A percentile compares a stretch with the other conserved stretches of the same genome.
phyloP scores from a whole-genome alignment of 148 eudicot species.

The Limonium bicolor region DNA sequence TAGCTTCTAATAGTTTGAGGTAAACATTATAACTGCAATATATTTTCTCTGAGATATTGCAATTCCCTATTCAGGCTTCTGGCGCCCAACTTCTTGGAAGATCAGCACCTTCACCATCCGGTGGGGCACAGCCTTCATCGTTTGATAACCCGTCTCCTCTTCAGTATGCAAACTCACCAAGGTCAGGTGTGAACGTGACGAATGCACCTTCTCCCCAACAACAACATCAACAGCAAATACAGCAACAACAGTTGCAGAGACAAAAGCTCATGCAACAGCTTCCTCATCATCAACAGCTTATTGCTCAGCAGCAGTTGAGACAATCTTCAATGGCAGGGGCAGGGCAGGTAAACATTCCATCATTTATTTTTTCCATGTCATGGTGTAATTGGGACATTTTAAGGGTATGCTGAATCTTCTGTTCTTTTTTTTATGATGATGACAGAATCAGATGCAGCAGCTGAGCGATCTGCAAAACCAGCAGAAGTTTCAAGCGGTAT shows the following conservation, averaged over 20 bases:
- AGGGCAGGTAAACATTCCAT: too few relatives aligned
- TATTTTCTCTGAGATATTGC: neutral
- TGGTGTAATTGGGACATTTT: too few relatives aligned
- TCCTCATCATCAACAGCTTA: slow-evolving; percentile 53
- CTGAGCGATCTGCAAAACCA: slow-evolving; percentile 60
- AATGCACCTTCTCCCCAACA: slow-evolving; percentile 82
- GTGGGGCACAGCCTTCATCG: slow-evolving; percentile 33
- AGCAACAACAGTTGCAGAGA: slow-evolving; percentile 49
- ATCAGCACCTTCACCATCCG: slow-evolving; percentile 83
- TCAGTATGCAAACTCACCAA: slow-evolving; percentile 85
- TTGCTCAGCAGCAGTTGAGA: too few relatives aligned
- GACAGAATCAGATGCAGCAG: slow-evolving; percentile 53
- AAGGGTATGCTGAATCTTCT: neutral
- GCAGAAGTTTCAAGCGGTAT: slow-evolving; percentile 57
- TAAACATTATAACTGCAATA: neutral
- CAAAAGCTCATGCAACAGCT: slow-evolving; percentile 74
- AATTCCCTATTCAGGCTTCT: slow-evolving; percentile 37
- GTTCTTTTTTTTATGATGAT: neutral
- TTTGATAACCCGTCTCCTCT: slow-evolving; percentile 86
- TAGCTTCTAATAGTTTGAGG: neutral
- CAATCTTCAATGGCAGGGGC: too few relatives aligned
- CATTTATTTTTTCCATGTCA: too few relatives aligned
- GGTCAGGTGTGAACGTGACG: slow-evolving; percentile 76
- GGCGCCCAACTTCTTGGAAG: slow-evolving; percentile 66
- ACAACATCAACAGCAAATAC: slow-evolving; percentile 38